Evolutionary conservation across 2,329 filamentous ascomycete genomes (phyloP), one percentile per base, ranked within the genome.

Genomic region (Aspergillus caelatus): DNA sequence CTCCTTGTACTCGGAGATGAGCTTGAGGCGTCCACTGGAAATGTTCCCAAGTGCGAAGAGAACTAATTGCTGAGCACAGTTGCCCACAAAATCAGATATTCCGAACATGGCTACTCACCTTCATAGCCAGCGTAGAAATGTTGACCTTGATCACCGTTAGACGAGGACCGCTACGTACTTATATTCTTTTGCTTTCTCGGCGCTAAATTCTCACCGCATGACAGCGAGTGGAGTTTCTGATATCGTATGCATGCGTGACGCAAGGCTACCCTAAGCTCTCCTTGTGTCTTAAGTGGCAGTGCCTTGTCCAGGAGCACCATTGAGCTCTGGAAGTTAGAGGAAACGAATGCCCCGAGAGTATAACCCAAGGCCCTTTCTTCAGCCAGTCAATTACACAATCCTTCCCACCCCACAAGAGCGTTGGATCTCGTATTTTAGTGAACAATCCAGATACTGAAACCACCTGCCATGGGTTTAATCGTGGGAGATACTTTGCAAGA

Each of bases 241-340:
- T 48, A 26, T 23, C 21, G 4, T 26, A 48, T 48, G 45, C 45
- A 48, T 48, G 45, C 10, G 5, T 45, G 10, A 11, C 21, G 0
- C 36, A 48, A 14, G 12, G 4, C 45, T 48, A 23, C 12, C 26
- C n/a, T n/a, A 11, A 19, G 4, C 6, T 21, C n/a, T 21, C 8
- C 12, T 34, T 34, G 32, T 45, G 19, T n/a, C n/a, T 45, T 11
- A 12, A 39, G 5, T 8, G 6, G 7, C 36, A 6, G 14, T 34
- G 4, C 12, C 0, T 16, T 1, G 6, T 0, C 14, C 16, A 4
- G 5, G 5, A 8, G 14, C 6, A 19, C 16, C 0, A 1, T 39
- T 39, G 14, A 19, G 7, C 0, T 19, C 36, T 8, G 16, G 19
- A 39, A 39, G 19, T 5, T 16, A 39, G 36, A 39, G 14, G 5